Evolutionary conservation across 208 protist species (phyloP).

Genomic region (Vickermania ingenoplastis): DNA sequence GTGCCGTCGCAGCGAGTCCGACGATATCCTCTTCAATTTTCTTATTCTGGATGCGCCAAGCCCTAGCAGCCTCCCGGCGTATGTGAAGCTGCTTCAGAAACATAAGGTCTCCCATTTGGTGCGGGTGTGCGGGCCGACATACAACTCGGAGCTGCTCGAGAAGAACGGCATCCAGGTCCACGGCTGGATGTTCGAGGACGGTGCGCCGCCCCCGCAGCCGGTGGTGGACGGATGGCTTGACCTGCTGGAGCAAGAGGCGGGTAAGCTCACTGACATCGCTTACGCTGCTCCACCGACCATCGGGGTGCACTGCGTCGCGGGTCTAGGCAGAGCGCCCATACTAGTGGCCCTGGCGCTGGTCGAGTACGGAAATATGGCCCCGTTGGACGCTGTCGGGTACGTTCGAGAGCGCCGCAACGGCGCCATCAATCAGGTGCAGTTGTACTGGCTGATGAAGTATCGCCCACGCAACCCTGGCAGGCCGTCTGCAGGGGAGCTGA

Average conservation of each 20-base stretch:
- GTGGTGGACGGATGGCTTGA: conserved; percentile 39
- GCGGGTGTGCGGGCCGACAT: conserved; percentile 34
- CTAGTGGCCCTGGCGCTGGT: conserved; percentile 54
- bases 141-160: conserved; percentile 18
- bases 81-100: conserved; percentile 37
- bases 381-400: conserved; percentile 47
- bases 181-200: conserved; percentile 56
- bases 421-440: conserved; percentile 55
- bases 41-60: conserved; percentile 39
- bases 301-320: conserved; percentile 65
- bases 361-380: conserved; percentile 30
- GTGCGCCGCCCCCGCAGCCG: conserved; percentile 34
- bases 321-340: conserved; percentile 53
- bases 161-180: conserved; percentile 22
- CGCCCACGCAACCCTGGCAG: conserved; percentile 11
- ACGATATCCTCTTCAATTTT: conserved; percentile 26
- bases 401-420: conserved; percentile 45
- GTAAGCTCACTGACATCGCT: not conserved
- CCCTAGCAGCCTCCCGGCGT: conserved; percentile 26
- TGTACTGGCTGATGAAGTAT: conserved; percentile 50
- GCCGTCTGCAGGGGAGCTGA: conserved; percentile 7
- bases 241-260: conserved; percentile 24
- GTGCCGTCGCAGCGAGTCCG: conserved; percentile 17
- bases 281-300: conserved; percentile 13
- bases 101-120: conserved; percentile 35